These are phyloP conservation scores for Dactylellina haptotyla DNA, from an alignment of 2,329 filamentous ascomycete genomes.

Conservation along the genomic window DNA sequence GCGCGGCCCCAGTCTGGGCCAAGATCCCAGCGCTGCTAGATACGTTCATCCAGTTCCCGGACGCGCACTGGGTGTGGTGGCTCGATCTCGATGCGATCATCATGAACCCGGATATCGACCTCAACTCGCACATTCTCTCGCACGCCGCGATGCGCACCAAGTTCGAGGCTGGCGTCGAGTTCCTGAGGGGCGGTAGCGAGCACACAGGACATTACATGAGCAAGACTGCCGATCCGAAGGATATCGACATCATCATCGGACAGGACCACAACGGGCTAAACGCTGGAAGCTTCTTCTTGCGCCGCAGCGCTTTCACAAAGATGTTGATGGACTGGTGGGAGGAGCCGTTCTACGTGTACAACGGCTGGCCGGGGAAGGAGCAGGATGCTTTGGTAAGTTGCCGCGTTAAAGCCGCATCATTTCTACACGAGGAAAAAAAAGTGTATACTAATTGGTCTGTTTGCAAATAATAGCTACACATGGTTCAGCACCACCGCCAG, in stretches of 20 bases:
- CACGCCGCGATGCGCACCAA: constrained; percentile 58
- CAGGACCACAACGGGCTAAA: constrained; percentile 63
- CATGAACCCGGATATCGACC: constrained; percentile 60
- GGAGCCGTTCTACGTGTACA: constrained; percentile 60
- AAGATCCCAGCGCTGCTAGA: constrained; percentile 63
- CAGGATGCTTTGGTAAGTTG: constrained; percentile 59
- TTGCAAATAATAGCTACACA: constrained; percentile 53
- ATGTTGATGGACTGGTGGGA: constrained; percentile 62
- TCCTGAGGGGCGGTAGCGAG: constrained; percentile 57
- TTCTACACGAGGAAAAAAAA: not conserved
- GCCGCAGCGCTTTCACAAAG: constrained; percentile 61
- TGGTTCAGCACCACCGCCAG: constrained; percentile 60
- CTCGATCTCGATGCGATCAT: constrained; percentile 63
- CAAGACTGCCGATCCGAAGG: constrained; percentile 56
- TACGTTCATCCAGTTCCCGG: constrained; percentile 61
- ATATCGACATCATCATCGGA: constrained; percentile 62
- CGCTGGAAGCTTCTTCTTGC: constrained; percentile 62
- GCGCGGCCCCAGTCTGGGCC: constrained; percentile 61
- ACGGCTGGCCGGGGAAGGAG: constrained; percentile 60
- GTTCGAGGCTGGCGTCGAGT: constrained; percentile 58
- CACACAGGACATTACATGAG: constrained; percentile 57
- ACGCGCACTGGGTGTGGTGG: constrained; percentile 63
- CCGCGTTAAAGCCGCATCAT: not conserved
- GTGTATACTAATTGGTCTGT: not conserved
- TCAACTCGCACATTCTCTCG: constrained; percentile 59